phyloP scores from a whole-genome alignment of 306 rosid genomes.

The Quercus parvula region DNA sequence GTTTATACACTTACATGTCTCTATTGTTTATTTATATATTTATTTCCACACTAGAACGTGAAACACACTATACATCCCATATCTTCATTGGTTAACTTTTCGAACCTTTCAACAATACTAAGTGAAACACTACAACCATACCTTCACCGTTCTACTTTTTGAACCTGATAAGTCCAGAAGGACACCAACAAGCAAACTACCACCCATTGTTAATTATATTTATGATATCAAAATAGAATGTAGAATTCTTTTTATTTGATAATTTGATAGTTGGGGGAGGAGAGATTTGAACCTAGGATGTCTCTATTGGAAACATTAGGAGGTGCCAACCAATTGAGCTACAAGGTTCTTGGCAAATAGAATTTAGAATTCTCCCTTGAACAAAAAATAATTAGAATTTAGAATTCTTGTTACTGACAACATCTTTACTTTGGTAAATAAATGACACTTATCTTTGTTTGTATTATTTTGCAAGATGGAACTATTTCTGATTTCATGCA shows the following conservation, averaged over 20 bases:
- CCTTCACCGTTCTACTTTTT: background rate
- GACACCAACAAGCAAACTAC: background rate
- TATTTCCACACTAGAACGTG: background rate
- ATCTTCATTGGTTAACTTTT: background rate
- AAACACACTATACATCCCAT: background rate
- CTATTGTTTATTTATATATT: background rate
- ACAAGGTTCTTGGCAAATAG: too few relatives aligned
- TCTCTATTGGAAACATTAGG: too few relatives aligned
- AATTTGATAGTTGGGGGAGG: too few relatives aligned
- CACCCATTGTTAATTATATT: background rate
- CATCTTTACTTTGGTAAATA: background rate
- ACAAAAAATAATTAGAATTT: background rate
- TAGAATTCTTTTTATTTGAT: background rate
- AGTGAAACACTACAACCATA: background rate
- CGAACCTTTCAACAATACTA: background rate
- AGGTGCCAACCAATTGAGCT: too few relatives aligned
- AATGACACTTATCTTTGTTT: background rate
- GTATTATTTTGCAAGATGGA: constrained; percentile 12
- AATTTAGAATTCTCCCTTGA: too few relatives aligned
- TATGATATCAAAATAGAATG: background rate
- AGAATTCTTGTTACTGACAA: background rate
- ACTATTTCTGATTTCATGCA: background rate
- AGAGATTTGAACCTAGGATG: too few relatives aligned
- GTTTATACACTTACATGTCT: background rate
- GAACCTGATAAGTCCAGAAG: background rate